Conservation (phyloP, 345 rosid genomes). For the Microthlaspi erraticum region DNA sequence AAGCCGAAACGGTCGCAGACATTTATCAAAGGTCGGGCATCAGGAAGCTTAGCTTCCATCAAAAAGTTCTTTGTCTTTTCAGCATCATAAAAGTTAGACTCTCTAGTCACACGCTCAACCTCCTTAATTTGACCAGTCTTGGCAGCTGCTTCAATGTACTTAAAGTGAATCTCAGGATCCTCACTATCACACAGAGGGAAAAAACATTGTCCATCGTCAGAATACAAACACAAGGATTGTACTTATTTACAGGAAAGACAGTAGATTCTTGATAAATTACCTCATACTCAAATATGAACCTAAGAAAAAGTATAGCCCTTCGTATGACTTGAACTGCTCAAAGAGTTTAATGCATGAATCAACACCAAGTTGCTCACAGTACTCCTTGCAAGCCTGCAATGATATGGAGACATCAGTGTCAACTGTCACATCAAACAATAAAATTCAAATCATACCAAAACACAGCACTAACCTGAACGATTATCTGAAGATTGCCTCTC, state of each 20-base stretch:
- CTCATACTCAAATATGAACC: conserved; percentile 98
- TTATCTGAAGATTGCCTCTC: conserved; percentile 97
- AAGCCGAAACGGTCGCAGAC: conserved; percentile 98
- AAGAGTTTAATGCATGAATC: conserved; percentile 93
- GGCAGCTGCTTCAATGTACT: conserved; percentile 98
- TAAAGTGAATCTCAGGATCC: conserved; percentile 98
- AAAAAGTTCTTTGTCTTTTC: conserved; percentile 96
- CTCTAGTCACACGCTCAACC: conserved; percentile 99
- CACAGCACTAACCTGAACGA: conserved; percentile 76
- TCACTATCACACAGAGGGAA: conserved; percentile 60
- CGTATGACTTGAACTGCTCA: conserved; percentile 98
- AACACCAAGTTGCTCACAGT: conserved; percentile 95
- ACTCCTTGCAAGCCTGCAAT: conserved; percentile 93
- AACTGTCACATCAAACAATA: conserved; percentile 9
- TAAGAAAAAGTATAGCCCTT: conserved; percentile 95
- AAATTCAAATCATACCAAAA: conserved; percentile 17
- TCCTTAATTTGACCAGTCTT: conserved; percentile 96
- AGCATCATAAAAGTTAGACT: conserved; percentile 92
- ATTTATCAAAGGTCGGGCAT: conserved; percentile 97
- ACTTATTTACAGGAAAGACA: conserved; percentile 34
- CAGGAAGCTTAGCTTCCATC: conserved; percentile 99
- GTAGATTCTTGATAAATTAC: conserved; percentile 45
- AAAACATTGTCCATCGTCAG: conserved; percentile 26
- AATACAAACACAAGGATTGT: conserved; percentile 13
- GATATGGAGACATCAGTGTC: conserved; percentile 33